Percentiles rank a stretch among this genome's conserved stretches.
Conservation (phyloP, 257 asterid species). For the Salvia rosmarinus region DNA sequence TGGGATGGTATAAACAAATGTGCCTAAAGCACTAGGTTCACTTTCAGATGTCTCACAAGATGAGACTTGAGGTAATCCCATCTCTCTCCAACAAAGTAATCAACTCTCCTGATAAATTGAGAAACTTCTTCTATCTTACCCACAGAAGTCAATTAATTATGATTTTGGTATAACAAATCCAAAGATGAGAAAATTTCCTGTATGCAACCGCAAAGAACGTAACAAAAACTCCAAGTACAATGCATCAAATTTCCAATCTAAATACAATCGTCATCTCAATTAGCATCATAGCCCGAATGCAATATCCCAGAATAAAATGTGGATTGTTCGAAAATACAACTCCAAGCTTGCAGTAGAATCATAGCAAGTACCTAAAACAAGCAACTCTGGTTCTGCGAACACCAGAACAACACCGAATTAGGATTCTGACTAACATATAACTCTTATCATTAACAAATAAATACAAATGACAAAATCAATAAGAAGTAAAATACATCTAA, state of each 20-base stretch:
- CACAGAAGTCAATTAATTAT: neutral
- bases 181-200: slow-evolving; percentile 9
- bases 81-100: slow-evolving; percentile 30
- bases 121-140: slow-evolving; percentile 5
- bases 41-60: slow-evolving; percentile 50
- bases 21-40: slow-evolving; percentile 38
- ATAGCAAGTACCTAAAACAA: slow-evolving; percentile 31
- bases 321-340: slow-evolving; percentile 12
- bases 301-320: neutral
- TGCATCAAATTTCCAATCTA: slow-evolving; percentile 25
- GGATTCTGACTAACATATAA: no score
- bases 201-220: slow-evolving; percentile 16
- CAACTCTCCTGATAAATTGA: neutral
- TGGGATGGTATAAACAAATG: slow-evolving; percentile 39
- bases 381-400: slow-evolving; percentile 23
- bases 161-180: slow-evolving; percentile 11
- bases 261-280: slow-evolving; percentile 6
- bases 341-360: slow-evolving; percentile 21
- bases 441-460: neutral
- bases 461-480: neutral
- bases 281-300: slow-evolving; percentile 25
- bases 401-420: no score
- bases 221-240: slow-evolving; percentile 9
- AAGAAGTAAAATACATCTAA: neutral
- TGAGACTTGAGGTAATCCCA: slow-evolving; percentile 76